Conservation (phyloP, 2,329 filamentous ascomycete genomes). For the Cladosporium austrohemisphaericum region DNA sequence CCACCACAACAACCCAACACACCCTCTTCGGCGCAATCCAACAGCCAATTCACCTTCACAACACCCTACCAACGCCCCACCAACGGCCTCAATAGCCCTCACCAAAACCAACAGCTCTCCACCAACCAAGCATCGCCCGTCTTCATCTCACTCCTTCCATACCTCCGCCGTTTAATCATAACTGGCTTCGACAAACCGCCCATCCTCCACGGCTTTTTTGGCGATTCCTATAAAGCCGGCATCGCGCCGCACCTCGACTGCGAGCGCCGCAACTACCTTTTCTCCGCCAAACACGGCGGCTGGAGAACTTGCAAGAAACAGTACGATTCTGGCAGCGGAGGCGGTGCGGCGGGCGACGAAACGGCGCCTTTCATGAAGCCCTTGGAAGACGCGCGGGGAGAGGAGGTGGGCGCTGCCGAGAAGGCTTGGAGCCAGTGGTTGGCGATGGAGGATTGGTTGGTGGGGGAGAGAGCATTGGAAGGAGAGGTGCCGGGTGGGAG, state of each 20-base stretch:
- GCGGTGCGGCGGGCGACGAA: constrained; percentile 68
- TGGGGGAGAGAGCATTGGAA: constrained; percentile 65
- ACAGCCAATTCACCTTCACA: constrained; percentile 23
- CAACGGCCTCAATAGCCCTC: constrained; percentile 19
- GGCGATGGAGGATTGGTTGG: constrained; percentile 97
- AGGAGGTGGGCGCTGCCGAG: constrained; percentile 80
- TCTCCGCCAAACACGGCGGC: constrained; percentile 85
- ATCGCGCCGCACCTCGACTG: constrained; percentile 80
- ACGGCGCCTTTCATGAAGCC: constrained; percentile 83
- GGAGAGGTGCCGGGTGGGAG: neutral
- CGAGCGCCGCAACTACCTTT: constrained; percentile 90
- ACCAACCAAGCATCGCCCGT: constrained; percentile 14
- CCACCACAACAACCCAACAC: constrained; percentile 13
- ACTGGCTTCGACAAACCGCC: constrained; percentile 85
- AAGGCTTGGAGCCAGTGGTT: constrained; percentile 90
- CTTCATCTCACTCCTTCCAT: constrained; percentile 73
- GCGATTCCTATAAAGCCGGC: constrained; percentile 82
- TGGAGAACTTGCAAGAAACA: constrained; percentile 86
- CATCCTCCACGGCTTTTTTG: constrained; percentile 93
- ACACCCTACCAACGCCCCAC: constrained; percentile 35
- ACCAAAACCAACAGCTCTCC: constrained; percentile 37
- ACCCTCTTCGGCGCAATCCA: constrained; percentile 14
- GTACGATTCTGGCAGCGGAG: constrained; percentile 73
- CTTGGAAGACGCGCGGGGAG: constrained; percentile 65
- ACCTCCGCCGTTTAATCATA: constrained; percentile 82